These are phyloP conservation scores for Colletotrichum truncatum DNA, from an alignment of 2,329 filamentous ascomycete genomes.

Conservation along the genomic window DNA sequence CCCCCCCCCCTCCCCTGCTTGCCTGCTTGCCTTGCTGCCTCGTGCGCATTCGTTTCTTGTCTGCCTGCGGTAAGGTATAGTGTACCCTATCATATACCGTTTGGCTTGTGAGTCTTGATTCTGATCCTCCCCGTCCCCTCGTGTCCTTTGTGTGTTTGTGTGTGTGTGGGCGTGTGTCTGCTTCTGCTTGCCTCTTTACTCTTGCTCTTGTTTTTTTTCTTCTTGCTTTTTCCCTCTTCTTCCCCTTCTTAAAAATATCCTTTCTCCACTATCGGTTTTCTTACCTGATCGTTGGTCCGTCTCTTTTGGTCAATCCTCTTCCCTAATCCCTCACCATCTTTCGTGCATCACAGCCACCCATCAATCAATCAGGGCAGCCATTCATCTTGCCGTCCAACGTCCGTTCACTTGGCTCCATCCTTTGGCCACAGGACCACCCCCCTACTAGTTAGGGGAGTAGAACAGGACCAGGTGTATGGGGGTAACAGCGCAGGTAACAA, in stretches of 20 bases:
- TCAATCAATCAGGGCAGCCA: constrained; percentile 13
- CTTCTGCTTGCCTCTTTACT: constrained; percentile 39
- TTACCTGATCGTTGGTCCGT: neutral
- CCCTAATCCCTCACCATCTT: neutral
- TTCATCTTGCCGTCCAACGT: constrained; percentile 15
- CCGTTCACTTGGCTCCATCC: constrained; percentile 14
- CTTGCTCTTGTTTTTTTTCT: constrained; percentile 17
- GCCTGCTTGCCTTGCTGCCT: neutral
- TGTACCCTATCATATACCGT: neutral
- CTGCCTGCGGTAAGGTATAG: neutral
- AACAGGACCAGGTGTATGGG: neutral
- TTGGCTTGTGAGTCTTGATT: neutral
- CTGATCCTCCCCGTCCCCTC: constrained; percentile 26
- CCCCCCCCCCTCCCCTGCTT: no score
- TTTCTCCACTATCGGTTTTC: neutral
- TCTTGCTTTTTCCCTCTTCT: constrained; percentile 40
- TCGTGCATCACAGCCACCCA: neutral
- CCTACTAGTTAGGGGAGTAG: neutral
- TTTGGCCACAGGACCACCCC: constrained; percentile 5
- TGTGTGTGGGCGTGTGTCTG: no score
- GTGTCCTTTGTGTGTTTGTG: no score
- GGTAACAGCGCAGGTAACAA: neutral
- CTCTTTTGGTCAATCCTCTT: neutral
- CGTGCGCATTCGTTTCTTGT: neutral
- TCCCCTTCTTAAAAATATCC: constrained; percentile 32